phyloP scores from a whole-genome alignment of 2,329 filamentous ascomycete species.

The Diaporthe nobilis region DNA sequence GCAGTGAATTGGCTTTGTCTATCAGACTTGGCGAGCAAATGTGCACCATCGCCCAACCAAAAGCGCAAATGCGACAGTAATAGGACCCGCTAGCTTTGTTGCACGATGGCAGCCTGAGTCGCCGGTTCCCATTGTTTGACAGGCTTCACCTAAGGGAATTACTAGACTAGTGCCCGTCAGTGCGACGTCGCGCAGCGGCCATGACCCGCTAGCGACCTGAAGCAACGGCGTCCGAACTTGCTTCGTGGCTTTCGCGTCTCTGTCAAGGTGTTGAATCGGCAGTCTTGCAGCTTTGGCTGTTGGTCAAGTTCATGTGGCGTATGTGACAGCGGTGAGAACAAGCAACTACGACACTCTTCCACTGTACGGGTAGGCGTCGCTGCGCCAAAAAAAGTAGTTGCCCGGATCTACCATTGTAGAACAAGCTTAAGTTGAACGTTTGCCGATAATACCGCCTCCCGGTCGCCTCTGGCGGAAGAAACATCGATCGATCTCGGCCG shows the following conservation, averaged over 20 bases:
- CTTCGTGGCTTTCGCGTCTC: constrained; percentile 6
- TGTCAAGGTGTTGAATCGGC: not conserved
- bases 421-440: constrained; percentile 19
- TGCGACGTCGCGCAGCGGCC: constrained; percentile 26
- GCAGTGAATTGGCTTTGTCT: constrained; percentile 6
- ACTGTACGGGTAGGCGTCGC: not conserved
- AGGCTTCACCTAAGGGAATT: not conserved
- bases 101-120: constrained; percentile 6
- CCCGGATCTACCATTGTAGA: not conserved
- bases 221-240: constrained; percentile 24
- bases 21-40: not conserved
- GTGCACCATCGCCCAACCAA: not conserved
- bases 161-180: constrained; percentile 9
- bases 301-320: not conserved
- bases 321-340: not conserved
- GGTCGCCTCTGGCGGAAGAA: constrained; percentile 10
- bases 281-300: not conserved
- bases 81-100: constrained; percentile 10
- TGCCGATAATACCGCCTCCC: constrained; percentile 6
- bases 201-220: constrained; percentile 14
- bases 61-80: constrained; percentile 6
- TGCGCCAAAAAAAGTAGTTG: not conserved
- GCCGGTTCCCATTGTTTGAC: constrained; percentile 6
- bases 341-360: not conserved
- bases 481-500: constrained; percentile 23